Evolutionary conservation across 2,329 filamentous ascomycete genomes (phyloP).

Genomic region (Venturia pyrina): DNA sequence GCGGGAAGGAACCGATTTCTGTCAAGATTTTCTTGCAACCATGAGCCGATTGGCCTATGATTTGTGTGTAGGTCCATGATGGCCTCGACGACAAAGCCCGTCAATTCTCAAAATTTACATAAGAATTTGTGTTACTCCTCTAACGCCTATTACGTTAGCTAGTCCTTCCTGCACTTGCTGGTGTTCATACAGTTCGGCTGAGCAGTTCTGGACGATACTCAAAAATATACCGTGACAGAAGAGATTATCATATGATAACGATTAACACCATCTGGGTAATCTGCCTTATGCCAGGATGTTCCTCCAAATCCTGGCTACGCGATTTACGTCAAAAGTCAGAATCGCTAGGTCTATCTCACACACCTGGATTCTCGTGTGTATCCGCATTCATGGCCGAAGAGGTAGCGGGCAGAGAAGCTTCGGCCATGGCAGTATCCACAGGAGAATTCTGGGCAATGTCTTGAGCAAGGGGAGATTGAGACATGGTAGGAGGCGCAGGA

Average conservation of each 20-base stretch:
- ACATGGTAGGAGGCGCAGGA: neutral
- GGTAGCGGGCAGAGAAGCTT: neutral
- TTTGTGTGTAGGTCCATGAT: neutral
- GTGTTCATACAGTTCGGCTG: neutral
- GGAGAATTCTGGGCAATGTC: neutral
- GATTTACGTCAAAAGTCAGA: neutral
- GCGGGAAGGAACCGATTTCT: neutral
- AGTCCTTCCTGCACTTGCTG: neutral
- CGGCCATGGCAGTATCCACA: neutral
- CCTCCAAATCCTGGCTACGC: neutral
- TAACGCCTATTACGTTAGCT: neutral
- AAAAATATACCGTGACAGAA: neutral
- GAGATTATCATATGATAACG: neutral
- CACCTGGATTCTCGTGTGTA: neutral
- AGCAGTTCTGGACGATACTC: neutral
- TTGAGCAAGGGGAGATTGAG: neutral
- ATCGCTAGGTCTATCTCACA: neutral
- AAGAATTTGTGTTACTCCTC: neutral
- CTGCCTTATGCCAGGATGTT: too few relatives aligned
- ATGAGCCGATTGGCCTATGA: neutral
- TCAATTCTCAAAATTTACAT: neutral
- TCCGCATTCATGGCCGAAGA: neutral
- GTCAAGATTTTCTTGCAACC: neutral
- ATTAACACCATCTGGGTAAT: neutral
- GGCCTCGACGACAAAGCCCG: neutral